A percentile compares a stretch with the other conserved stretches of the same genome.
phyloP scores from a whole-genome alignment of 177 flowering plant genomes.

The Telopea speciosissima region DNA sequence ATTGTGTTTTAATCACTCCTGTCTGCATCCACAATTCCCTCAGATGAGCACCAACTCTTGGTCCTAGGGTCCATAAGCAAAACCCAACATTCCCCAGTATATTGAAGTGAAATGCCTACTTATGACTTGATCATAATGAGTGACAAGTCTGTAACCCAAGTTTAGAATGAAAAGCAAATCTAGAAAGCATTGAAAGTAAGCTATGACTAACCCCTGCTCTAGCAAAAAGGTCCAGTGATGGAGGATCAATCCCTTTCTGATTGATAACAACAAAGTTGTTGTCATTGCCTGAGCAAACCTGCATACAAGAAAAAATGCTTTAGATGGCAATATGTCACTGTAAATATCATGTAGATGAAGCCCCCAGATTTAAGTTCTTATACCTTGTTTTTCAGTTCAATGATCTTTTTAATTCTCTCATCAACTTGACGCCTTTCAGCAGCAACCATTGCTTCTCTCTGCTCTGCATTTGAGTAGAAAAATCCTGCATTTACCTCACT shows the following conservation, averaged over 20 bases:
- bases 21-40: no score
- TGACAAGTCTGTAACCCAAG: not conserved
- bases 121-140: not conserved
- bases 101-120: not conserved
- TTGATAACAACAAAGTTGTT: slow-evolving; percentile 85
- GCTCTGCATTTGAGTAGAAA: slow-evolving; percentile 97
- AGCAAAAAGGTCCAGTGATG: slow-evolving; percentile 91
- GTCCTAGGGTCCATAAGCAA: not conserved
- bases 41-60: not conserved
- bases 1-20: no score
- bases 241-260: slow-evolving; percentile 98
- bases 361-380: not conserved
- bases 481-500: slow-evolving; percentile 99
- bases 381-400: slow-evolving; percentile 90
- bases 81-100: not conserved
- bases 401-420: slow-evolving; percentile 79
- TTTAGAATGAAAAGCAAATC: not conserved
- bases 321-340: not conserved
- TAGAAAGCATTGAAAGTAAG: not conserved
- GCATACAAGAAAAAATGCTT: slow-evolving; percentile 11
- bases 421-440: slow-evolving; percentile 98
- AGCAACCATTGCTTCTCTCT: slow-evolving; percentile 96
- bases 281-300: slow-evolving; percentile 83
- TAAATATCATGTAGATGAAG: slow-evolving; percentile 1
- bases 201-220: slow-evolving; percentile 80